Evolutionary conservation across 495 filamentous ascomycete species (phyloP).

Genomic region (Umbilicaria muhlenbergii): DNA sequence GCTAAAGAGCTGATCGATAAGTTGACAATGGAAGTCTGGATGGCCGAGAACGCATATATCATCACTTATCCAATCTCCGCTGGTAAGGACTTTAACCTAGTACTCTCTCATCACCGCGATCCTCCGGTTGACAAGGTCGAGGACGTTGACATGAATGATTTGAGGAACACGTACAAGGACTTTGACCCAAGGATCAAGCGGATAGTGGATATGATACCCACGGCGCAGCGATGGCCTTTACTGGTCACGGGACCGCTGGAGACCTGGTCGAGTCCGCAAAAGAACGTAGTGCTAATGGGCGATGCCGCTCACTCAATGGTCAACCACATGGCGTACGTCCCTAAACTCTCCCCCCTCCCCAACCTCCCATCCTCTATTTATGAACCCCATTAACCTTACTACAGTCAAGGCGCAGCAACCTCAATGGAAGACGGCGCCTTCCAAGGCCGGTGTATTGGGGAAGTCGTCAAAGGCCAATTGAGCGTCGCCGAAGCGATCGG

Average conservation of each 20-base stretch:
- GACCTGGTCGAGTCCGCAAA: constrained; percentile 5
- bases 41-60: constrained; percentile 25
- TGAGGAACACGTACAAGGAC: constrained; percentile 13
- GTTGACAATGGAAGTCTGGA: constrained; percentile 30
- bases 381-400: constrained; percentile 7
- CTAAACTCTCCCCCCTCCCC: too few species aligned
- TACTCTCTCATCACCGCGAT: constrained; percentile 27
- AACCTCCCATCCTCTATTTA: too few species aligned
- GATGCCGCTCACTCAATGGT: constrained; percentile 4
- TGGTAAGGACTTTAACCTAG: constrained; percentile 33
- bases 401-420: constrained; percentile 13
- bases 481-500: constrained; percentile 6
- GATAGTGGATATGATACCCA: constrained; percentile 21
- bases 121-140: constrained; percentile 15
- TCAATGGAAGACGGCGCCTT: constrained; percentile 18
- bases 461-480: constrained; percentile 6
- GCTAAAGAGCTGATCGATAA: constrained; percentile 21
- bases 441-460: constrained; percentile 15
- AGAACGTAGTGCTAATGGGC: constrained; percentile 7
- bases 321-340: constrained; percentile 2
- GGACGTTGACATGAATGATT: constrained; percentile 19
- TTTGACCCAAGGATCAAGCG: constrained; percentile 26
- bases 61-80: constrained; percentile 35
- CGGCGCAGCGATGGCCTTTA: constrained; percentile 18
- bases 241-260: constrained; percentile 7